phyloP scores from a whole-genome alignment of 768 basidiomycete species.

The Boletus patriciae region DNA sequence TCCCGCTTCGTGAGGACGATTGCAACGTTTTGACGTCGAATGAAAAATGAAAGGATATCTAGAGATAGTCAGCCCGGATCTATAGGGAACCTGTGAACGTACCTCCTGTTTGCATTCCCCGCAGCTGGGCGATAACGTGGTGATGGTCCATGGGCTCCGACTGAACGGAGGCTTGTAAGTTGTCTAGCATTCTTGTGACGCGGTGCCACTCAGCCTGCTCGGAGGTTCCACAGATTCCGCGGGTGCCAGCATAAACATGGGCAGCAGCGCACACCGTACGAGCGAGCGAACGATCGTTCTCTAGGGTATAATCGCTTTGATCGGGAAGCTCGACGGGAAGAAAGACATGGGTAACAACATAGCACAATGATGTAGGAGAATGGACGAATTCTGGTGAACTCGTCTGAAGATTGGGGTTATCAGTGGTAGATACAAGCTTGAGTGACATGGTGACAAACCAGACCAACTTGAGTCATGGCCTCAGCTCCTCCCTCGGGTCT shows the following conservation, averaged over 20 bases:
- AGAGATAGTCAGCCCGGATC: background rate
- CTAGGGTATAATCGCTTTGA: background rate
- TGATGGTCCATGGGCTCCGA: background rate
- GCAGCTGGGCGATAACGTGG: background rate
- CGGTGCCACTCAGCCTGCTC: background rate
- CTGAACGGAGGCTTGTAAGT: background rate
- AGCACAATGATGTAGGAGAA: background rate
- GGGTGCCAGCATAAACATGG: background rate
- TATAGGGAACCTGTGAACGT: background rate
- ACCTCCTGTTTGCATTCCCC: constrained; percentile 1
- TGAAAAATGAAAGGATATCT: constrained; percentile 40
- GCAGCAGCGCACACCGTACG: constrained; percentile 4
- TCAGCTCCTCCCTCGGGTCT: no score
- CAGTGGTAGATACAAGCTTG: no score
- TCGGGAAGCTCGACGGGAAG: constrained; percentile 1
- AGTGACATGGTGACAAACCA: no score
- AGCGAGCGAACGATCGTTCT: background rate
- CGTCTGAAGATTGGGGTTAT: background rate
- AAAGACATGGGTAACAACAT: constrained; percentile 14
- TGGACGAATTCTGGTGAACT: background rate
- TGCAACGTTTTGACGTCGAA: constrained; percentile 45
- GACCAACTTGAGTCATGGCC: no score
- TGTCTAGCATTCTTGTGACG: constrained; percentile 6
- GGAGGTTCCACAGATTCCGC: background rate
- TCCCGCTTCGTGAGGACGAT: constrained; percentile 35